Evolutionary conservation across 768 basidiomycete genomes (phyloP).

Genomic region (Coprinopsis strossmayeri): DNA sequence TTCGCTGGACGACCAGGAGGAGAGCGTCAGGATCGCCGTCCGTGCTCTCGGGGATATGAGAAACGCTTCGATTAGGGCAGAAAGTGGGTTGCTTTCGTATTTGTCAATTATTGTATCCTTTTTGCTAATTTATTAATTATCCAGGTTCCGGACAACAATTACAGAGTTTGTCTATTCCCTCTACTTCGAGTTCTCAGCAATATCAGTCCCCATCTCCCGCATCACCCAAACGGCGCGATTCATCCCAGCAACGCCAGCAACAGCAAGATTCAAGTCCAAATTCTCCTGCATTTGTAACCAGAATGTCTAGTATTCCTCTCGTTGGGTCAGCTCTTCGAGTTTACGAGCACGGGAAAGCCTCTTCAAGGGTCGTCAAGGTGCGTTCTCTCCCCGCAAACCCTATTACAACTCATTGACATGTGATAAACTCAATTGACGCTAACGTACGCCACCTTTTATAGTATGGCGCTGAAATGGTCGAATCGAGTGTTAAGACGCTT

Average conservation of each 20-base stretch:
- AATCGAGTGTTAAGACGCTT: conserved; percentile 74
- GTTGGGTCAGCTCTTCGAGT: conserved; percentile 66
- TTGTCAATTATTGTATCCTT: too few relatives aligned
- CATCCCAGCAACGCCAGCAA: conserved; percentile 7
- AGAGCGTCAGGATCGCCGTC: conserved; percentile 75
- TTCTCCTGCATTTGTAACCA: conserved; percentile 30
- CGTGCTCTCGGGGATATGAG: conserved; percentile 76
- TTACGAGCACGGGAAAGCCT: conserved; percentile 80
- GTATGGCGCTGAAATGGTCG: conserved; percentile 87
- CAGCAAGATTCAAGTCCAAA: conserved; percentile 14
- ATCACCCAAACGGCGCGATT: conserved; percentile 9
- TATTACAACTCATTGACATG: conserved; percentile 13
- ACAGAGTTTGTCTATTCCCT: not conserved
- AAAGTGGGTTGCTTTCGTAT: too few relatives aligned
- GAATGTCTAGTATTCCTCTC: conserved; percentile 66
- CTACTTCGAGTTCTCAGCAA: not conserved
- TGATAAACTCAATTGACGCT: conserved; percentile 14
- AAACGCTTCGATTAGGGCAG: conserved; percentile 29
- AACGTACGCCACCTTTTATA: conserved; percentile 22
- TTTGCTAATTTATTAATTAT: not conserved
- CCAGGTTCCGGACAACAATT: too few relatives aligned
- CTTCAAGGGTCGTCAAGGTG: conserved; percentile 82
- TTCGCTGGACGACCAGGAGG: conserved; percentile 48
- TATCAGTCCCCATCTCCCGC: conserved; percentile 2
- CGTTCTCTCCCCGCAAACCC: conserved; percentile 13